These are phyloP conservation scores for Pichia sp. DNA, from an alignment of 1,139 yeast species.

Conservation along the genomic window DNA sequence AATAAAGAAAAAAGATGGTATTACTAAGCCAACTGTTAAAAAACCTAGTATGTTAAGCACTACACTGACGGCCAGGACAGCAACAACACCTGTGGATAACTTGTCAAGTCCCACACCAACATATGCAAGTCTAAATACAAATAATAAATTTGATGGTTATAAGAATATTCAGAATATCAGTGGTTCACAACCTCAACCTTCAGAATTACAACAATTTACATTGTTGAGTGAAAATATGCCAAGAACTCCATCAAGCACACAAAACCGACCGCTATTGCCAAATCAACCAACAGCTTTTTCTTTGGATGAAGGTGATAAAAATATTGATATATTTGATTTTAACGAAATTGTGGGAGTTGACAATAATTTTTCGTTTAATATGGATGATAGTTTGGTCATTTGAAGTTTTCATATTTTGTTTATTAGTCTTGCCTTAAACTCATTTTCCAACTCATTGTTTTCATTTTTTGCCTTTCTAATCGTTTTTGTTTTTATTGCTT, in stretches of 20 bases:
- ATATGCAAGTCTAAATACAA: too few relatives aligned
- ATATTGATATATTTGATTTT: constrained; percentile 9
- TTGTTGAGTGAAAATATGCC: constrained; percentile 1
- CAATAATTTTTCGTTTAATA: constrained; percentile 9
- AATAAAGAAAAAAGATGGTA: constrained; percentile 33
- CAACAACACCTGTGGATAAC: neutral
- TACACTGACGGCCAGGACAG: neutral
- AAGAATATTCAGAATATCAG: neutral
- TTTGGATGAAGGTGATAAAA: neutral
- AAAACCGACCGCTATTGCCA: neutral
- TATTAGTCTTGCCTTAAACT: neutral
- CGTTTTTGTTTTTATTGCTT: too few relatives aligned
- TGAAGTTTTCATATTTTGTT: constrained; percentile 1
- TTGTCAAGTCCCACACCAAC: neutral
- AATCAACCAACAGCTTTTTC: neutral
- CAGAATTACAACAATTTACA: neutral
- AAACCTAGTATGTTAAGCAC: neutral
- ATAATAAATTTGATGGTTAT: too few relatives aligned
- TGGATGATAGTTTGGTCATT: constrained; percentile 11
- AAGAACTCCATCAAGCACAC: neutral
- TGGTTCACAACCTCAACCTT: neutral
- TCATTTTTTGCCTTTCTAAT: neutral
- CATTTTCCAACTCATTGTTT: neutral
- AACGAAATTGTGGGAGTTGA: constrained; percentile 7
- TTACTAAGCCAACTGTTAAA: constrained; percentile 2